Percentiles rank a stretch among this genome's conserved stretches.
phyloP scores from a whole-genome alignment of 2,329 filamentous ascomycete genomes.

The Verticillium klebahnii region DNA sequence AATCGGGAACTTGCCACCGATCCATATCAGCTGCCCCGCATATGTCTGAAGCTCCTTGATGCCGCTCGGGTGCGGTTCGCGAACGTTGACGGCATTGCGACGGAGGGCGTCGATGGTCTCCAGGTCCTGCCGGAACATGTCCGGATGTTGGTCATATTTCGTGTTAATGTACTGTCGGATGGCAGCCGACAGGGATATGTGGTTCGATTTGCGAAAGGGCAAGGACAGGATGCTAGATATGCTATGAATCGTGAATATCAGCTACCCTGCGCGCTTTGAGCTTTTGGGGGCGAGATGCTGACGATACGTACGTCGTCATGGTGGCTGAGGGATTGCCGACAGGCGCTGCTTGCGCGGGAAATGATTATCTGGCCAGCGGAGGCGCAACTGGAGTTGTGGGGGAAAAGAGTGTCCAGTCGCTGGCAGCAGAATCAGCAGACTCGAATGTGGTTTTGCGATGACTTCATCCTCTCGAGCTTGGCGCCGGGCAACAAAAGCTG shows the following conservation, averaged over 20 bases:
- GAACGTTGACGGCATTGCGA: constrained; percentile 79
- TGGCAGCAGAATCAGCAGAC: neutral
- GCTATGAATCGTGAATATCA: constrained; percentile 8
- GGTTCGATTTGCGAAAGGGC: constrained; percentile 82
- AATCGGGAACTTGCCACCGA: constrained; percentile 92
- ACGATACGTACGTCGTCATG: constrained; percentile 22
- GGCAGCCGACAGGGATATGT: constrained; percentile 72
- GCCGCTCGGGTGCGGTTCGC: constrained; percentile 82
- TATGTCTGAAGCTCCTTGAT: constrained; percentile 87
- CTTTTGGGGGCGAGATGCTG: neutral
- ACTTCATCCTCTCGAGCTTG: neutral
- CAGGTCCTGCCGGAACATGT: constrained; percentile 88
- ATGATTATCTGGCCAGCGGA: neutral
- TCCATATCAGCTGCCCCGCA: constrained; percentile 88
- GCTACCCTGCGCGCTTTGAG: neutral
- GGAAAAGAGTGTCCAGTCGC: neutral
- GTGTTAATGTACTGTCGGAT: constrained; percentile 94
- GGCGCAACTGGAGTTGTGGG: neutral
- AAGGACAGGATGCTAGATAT: constrained; percentile 64
- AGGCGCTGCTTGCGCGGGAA: neutral
- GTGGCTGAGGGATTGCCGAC: neutral
- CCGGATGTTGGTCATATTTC: constrained; percentile 98
- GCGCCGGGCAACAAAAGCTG: neutral
- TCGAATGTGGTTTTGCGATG: neutral
- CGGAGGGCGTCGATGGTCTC: constrained; percentile 80